Conservation (phyloP, 306 rosid genomes). For the Castanopsis chinensis region DNA sequence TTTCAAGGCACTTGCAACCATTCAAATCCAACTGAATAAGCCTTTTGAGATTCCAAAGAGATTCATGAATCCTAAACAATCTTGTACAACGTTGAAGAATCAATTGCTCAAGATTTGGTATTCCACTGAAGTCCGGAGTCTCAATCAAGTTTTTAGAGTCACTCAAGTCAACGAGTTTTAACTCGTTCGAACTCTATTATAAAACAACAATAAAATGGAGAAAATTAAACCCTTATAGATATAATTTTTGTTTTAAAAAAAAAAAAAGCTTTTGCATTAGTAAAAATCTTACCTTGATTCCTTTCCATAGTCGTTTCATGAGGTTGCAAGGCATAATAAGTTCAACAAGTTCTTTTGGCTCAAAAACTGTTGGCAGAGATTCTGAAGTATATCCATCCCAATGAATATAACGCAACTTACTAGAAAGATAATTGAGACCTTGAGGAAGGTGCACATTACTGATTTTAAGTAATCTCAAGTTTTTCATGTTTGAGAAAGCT, state of each 20-base stretch:
- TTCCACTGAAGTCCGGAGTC: slow-evolving; percentile 1
- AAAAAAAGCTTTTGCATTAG: no score
- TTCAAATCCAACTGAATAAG: slow-evolving; percentile 6
- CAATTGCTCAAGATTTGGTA: slow-evolving; percentile 8
- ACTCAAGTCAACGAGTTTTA: slow-evolving; percentile 4
- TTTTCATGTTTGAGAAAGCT: no score
- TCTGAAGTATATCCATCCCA: slow-evolving; percentile 16
- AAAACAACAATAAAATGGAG: not conserved
- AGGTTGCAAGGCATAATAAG: not conserved
- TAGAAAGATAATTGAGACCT: slow-evolving; percentile 3
- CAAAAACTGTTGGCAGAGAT: slow-evolving; percentile 6
- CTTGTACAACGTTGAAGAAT: slow-evolving; percentile 12
- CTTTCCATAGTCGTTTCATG: not conserved
- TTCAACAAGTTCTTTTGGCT: slow-evolving; percentile 15
- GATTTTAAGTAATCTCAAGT: slow-evolving; percentile 13
- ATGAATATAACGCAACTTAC: slow-evolving; percentile 2
- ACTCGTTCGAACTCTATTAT: not conserved
- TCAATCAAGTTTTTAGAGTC: slow-evolving; percentile 6
- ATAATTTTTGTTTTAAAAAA: no score
- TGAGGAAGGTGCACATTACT: not conserved
- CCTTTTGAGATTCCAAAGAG: slow-evolving; percentile 12
- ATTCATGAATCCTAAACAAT: not conserved
- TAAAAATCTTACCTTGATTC: not conserved
- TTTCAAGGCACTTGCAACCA: slow-evolving; percentile 13
- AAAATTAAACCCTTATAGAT: no score